These are phyloP conservation scores for Blastobotrys chiropterorum DNA, from an alignment of 805 yeast species.

Conservation along the genomic window DNA sequence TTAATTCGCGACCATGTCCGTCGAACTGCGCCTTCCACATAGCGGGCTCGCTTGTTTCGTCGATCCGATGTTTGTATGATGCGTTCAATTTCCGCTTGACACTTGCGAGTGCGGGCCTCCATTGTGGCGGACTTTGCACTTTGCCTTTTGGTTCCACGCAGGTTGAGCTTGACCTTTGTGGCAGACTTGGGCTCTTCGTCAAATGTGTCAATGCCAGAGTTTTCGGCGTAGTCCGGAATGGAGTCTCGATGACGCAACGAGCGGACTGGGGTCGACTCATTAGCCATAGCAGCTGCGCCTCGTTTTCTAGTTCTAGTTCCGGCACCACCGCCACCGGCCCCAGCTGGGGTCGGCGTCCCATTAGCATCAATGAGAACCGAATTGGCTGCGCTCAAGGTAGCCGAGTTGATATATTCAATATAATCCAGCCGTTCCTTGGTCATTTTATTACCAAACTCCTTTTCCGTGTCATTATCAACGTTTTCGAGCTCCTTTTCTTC, in stretches of 20 bases:
- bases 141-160: neutral
- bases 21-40: constrained; percentile 22
- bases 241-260: constrained; percentile 2
- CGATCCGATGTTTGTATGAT: constrained; percentile 19
- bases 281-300: neutral
- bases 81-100: constrained; percentile 21
- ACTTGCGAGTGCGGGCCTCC: constrained; percentile 9
- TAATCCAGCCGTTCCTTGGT: constrained; percentile 33
- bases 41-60: constrained; percentile 19
- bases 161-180: neutral
- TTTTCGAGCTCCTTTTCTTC: constrained; percentile 33
- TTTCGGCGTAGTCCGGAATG: neutral
- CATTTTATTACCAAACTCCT: constrained; percentile 39
- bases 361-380: neutral
- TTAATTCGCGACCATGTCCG: constrained; percentile 26
- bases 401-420: constrained; percentile 22
- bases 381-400: constrained; percentile 1
- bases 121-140: constrained; percentile 5
- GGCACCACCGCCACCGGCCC: neutral
- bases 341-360: neutral
- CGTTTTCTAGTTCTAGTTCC: neutral
- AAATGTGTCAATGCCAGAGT: neutral
- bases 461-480: constrained; percentile 40
- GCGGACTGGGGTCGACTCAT: neutral
- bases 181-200: neutral